Base-by-base conservation (phyloP, 805 yeast genomes). In the Ogataea methanolica region DNA sequence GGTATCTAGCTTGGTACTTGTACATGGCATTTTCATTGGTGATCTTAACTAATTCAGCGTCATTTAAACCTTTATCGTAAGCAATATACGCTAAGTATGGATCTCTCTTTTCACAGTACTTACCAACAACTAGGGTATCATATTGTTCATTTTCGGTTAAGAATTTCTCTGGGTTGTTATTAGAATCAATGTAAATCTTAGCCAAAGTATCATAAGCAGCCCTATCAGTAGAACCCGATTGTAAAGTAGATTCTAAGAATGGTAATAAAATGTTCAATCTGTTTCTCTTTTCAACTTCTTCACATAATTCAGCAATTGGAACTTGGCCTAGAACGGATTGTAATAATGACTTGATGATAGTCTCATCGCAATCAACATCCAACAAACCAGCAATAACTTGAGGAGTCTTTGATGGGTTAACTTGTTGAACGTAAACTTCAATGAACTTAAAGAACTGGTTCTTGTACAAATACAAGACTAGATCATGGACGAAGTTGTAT, bases 21-120 rank as follows among this genome's bases (percentile, higher is more conserved):
- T 87, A 94, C 99, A 94, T 94, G 59, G 94, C 80, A 68, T 94
- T 94, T 63, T 94, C 98, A 68, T 94, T 94, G 56, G 99, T 94
- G 68, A 94, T 90, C 63, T 80, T 76, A 61, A 94, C 80, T 62
- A 94, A 79, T 67, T 94, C 99, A 48, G 76, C 84, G 66, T 94
- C 97, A 60, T 92, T 91, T 45, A 78, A 74, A 64, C 99, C 99
- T 72, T 91, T 92, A 52, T 95, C 96, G 70, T 94, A 94, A 44
- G 97, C 96, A 71, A 94, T 94, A 69, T 89, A 94, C 29, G 99
- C 99, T 66, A 94, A 76, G 72, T 89, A 94, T 53, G 99, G 99
- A 64, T 94, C 99, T 71, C 99, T 87, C 80, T 88, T 92, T 72
- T 94, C 99, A 78, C 99, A 94, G 75, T 94, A 94, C 66, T 82